Conservation (phyloP, 768 basidiomycete species). For the Neoboletus magnificus region DNA sequence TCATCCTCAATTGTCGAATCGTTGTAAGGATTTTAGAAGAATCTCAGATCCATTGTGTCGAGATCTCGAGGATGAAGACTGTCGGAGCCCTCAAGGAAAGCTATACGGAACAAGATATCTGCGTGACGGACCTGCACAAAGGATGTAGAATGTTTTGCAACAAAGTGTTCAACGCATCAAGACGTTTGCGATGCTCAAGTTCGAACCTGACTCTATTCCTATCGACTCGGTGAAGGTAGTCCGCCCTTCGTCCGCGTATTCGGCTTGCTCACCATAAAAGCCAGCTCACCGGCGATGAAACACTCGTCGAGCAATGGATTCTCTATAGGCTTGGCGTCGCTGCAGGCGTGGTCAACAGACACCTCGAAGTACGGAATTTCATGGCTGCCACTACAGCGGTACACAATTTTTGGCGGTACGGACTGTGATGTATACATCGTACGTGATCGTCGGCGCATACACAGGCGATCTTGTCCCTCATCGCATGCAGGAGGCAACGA, state of each 20-base stretch:
- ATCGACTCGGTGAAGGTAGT: slow-evolving; percentile 63
- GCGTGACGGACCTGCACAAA: too few species aligned
- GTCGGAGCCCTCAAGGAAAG: too few species aligned
- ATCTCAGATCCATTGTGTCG: too few species aligned
- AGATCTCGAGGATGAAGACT: too few species aligned
- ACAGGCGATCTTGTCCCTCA: background rate
- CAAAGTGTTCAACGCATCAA: slow-evolving; percentile 99
- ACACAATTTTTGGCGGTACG: slow-evolving; percentile 97
- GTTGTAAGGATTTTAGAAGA: too few species aligned
- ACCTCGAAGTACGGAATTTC: slow-evolving; percentile 82
- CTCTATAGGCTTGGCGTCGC: slow-evolving; percentile 90
- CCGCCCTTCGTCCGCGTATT: background rate
- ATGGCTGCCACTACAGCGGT: slow-evolving; percentile 83
- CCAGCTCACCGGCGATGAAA: slow-evolving; percentile 86
- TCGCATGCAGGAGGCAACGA: slow-evolving; percentile 85
- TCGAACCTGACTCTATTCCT: slow-evolving; percentile 82
- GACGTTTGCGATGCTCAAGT: slow-evolving; percentile 98
- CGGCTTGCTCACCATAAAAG: slow-evolving; percentile 7
- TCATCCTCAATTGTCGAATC: too few species aligned
- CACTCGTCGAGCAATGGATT: slow-evolving; percentile 92
- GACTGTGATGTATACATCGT: slow-evolving; percentile 98
- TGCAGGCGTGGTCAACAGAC: slow-evolving; percentile 67
- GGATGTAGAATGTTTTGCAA: slow-evolving; percentile 99
- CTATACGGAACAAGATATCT: too few species aligned
- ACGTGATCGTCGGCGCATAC: slow-evolving; percentile 27